Evolutionary conservation across 768 basidiomycete genomes (phyloP).

Genomic region (Auricularia cornea): DNA sequence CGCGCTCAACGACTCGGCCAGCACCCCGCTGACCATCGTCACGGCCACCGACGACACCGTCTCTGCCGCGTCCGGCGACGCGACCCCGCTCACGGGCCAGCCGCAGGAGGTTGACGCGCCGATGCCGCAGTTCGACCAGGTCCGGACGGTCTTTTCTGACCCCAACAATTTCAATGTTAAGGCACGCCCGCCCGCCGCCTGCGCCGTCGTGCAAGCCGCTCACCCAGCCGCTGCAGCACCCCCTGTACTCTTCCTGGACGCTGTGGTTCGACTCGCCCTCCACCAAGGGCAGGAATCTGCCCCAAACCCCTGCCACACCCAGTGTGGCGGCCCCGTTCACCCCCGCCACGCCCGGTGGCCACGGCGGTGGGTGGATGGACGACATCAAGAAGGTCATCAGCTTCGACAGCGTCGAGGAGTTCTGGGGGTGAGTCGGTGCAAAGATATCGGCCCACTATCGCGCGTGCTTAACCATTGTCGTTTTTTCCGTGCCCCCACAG

Average conservation of each 20-base stretch:
- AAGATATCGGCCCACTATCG: background rate
- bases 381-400: constrained; percentile 94
- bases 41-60: background rate
- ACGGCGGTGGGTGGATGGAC: constrained; percentile 71
- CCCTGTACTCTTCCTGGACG: constrained; percentile 90
- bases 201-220: background rate
- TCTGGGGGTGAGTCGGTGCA: constrained; percentile 76
- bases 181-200: constrained; percentile 47
- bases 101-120: constrained; percentile 64
- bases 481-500: constrained; percentile 28
- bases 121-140: constrained; percentile 74
- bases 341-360: constrained; percentile 53
- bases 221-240: constrained; percentile 51
- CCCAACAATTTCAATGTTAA: constrained; percentile 94
- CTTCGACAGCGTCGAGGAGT: constrained; percentile 96
- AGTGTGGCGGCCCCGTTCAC: constrained; percentile 34
- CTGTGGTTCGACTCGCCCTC: constrained; percentile 96
- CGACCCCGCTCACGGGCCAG: constrained; percentile 42
- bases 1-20: constrained; percentile 34
- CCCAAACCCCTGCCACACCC: constrained; percentile 78
- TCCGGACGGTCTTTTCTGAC: constrained; percentile 90
- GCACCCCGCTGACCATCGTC: constrained; percentile 1
- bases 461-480: constrained; percentile 8
- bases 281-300: constrained; percentile 83
- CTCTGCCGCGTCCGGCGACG: background rate